A percentile compares a stretch with the other conserved stretches of the same genome.
Conservation (phyloP, 129 eudicot species). For the Pittosporum tobira region DNA sequence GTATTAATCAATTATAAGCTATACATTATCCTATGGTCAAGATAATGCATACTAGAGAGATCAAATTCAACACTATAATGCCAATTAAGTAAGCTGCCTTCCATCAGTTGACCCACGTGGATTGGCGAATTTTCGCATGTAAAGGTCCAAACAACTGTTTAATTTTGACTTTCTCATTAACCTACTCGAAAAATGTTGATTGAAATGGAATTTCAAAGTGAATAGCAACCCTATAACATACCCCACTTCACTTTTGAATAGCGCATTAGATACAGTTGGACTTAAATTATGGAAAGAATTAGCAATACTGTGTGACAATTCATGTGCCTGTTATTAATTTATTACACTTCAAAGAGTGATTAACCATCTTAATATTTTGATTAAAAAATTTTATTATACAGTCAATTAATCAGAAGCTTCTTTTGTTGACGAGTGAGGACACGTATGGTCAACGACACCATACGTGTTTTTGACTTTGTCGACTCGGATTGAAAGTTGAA, state of each 20-base stretch:
- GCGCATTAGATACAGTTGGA: too few relatives aligned
- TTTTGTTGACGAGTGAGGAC: conserved; percentile 22
- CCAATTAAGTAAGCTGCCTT: neutral
- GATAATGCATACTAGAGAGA: conserved; percentile 1
- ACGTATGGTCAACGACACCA: conserved; percentile 18
- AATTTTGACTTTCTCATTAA: conserved; percentile 1
- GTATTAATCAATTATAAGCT: neutral
- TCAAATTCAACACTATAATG: conserved; percentile 10
- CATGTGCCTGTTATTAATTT: too few relatives aligned
- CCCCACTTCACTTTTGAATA: too few relatives aligned
- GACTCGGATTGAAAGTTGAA: conserved; percentile 6
- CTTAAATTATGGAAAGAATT: neutral
- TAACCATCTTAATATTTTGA: too few relatives aligned
- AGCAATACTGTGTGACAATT: too few relatives aligned
- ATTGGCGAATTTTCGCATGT: neutral
- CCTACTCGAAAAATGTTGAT: too few relatives aligned
- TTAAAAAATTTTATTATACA: too few relatives aligned
- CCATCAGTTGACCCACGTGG: neutral
- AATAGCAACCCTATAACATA: too few relatives aligned
- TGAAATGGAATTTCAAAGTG: too few relatives aligned
- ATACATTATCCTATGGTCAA: conserved; percentile 4
- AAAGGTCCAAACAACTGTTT: conserved; percentile 1
- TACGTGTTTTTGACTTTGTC: conserved; percentile 16
- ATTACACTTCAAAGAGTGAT: too few relatives aligned
- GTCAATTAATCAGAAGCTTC: conserved; percentile 11